These are phyloP conservation scores for Paulownia fortunei DNA, from an alignment of 257 asterid species.

Conservation along the genomic window DNA sequence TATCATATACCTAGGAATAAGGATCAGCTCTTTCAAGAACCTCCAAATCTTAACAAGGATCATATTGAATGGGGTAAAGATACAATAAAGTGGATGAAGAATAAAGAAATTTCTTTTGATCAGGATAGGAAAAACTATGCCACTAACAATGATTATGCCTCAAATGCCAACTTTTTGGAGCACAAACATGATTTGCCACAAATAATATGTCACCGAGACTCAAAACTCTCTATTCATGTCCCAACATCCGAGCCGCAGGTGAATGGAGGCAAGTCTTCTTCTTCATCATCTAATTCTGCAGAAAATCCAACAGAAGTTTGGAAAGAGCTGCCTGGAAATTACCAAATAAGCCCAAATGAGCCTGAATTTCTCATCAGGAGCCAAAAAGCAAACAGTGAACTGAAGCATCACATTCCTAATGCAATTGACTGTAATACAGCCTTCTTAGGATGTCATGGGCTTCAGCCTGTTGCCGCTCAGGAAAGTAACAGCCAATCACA, in stretches of 20 bases:
- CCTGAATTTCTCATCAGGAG: constrained; percentile 43
- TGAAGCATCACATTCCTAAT: constrained; percentile 18
- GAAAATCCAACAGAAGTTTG: constrained; percentile 35
- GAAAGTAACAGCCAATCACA: constrained; percentile 39
- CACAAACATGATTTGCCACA: constrained; percentile 42
- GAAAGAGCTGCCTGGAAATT: constrained; percentile 34
- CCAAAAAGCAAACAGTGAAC: constrained; percentile 38
- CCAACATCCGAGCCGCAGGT: constrained; percentile 33
- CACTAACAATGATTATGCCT: constrained; percentile 24
- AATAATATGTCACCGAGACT: constrained; percentile 41
- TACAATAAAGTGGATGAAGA: constrained; percentile 35
- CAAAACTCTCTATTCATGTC: constrained; percentile 36
- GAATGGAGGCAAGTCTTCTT: constrained; percentile 32
- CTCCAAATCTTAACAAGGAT: constrained; percentile 34
- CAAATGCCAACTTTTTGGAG: constrained; percentile 33
- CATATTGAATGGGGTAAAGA: too few species aligned
- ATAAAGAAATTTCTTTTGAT: constrained; percentile 29
- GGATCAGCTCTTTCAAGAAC: constrained; percentile 34
- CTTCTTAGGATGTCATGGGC: constrained; percentile 29
- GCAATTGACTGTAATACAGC: constrained; percentile 16
- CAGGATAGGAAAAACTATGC: constrained; percentile 28
- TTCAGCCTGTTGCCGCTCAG: constrained; percentile 14
- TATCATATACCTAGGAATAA: constrained; percentile 30
- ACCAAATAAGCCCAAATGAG: constrained; percentile 35
- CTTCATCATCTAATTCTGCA: constrained; percentile 32